These are phyloP conservation scores for Pseudogymnoascus sp. DNA, from an alignment of 2,329 filamentous ascomycete species.

Conservation along the genomic window DNA sequence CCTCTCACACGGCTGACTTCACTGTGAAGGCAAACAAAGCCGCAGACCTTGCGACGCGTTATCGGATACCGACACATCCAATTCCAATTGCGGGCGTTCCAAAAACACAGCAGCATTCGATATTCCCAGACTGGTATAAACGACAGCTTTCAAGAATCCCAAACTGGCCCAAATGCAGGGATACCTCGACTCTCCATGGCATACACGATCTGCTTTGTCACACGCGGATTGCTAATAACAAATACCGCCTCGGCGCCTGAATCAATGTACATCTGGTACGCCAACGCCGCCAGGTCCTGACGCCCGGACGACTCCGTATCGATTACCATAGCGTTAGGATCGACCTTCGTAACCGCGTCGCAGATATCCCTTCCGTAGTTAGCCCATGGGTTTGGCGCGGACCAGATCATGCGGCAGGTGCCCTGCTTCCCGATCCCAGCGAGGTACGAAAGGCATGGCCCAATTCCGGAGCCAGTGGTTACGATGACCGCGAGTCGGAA, in stretches of 20 bases:
- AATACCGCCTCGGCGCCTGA: constrained; percentile 32
- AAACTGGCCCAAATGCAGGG: constrained; percentile 32
- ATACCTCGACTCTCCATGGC: constrained; percentile 32
- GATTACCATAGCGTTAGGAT: constrained; percentile 29
- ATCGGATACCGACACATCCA: neutral
- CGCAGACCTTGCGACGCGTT: neutral
- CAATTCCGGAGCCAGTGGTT: constrained; percentile 34
- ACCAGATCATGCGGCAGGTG: constrained; percentile 30
- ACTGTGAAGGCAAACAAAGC: neutral
- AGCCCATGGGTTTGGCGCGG: constrained; percentile 27
- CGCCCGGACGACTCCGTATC: constrained; percentile 30
- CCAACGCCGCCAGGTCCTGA: constrained; percentile 29
- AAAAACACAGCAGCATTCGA: neutral
- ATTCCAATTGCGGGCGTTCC: neutral
- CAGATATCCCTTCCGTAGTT: constrained; percentile 31
- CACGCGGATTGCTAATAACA: constrained; percentile 30
- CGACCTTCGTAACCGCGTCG: constrained; percentile 27
- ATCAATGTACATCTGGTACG: constrained; percentile 26
- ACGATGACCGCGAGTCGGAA: constrained; percentile 32
- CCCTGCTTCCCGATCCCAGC: constrained; percentile 15
- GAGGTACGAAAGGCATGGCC: constrained; percentile 31
- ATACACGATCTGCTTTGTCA: constrained; percentile 33
- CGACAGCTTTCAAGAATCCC: constrained; percentile 24
- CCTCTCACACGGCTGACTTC: neutral
- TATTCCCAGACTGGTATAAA: neutral